These are phyloP conservation scores for Blastobotrys indianensis DNA, from an alignment of 1,139 yeast species.

Conservation along the genomic window DNA sequence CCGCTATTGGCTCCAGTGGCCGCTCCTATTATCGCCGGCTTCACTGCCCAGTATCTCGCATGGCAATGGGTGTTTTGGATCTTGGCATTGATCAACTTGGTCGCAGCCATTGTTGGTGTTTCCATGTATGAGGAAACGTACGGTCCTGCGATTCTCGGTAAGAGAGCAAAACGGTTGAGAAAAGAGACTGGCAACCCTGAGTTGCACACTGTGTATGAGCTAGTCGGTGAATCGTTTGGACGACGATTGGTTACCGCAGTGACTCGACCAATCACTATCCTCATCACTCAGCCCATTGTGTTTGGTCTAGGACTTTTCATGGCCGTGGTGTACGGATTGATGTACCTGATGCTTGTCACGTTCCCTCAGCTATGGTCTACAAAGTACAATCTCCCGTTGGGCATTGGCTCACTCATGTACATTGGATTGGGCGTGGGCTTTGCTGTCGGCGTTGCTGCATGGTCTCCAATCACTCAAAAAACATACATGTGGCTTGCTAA, in stretches of 20 bases:
- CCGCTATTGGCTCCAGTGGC: slow-evolving; percentile 58
- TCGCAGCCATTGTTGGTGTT: slow-evolving; percentile 41
- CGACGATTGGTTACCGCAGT: slow-evolving; percentile 30
- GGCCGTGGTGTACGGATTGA: slow-evolving; percentile 61
- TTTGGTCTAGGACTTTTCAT: slow-evolving; percentile 53
- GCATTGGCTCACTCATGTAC: slow-evolving; percentile 55
- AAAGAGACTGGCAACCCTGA: slow-evolving; percentile 50
- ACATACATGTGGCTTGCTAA: slow-evolving; percentile 36
- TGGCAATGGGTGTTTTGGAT: slow-evolving; percentile 65
- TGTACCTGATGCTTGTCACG: slow-evolving; percentile 55
- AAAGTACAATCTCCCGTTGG: slow-evolving; percentile 43
- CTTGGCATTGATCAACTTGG: slow-evolving; percentile 51
- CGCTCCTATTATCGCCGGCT: slow-evolving; percentile 56
- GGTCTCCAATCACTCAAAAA: slow-evolving; percentile 41
- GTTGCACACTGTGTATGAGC: slow-evolving; percentile 54
- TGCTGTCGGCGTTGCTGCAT: slow-evolving; percentile 40
- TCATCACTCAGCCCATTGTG: slow-evolving; percentile 57
- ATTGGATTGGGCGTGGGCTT: slow-evolving; percentile 52
- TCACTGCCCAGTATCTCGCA: slow-evolving; percentile 40
- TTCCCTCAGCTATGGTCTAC: slow-evolving; percentile 49
- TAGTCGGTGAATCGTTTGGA: slow-evolving; percentile 28
- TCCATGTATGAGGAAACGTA: slow-evolving; percentile 51
- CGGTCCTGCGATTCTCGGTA: slow-evolving; percentile 47
- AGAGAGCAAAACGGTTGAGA: slow-evolving; percentile 43
- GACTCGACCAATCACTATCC: slow-evolving; percentile 48